A percentile compares a stretch with the other conserved stretches of the same genome.
phyloP scores from a whole-genome alignment of 139 green algal genomes.

The Tetraselmis chui region DNA sequence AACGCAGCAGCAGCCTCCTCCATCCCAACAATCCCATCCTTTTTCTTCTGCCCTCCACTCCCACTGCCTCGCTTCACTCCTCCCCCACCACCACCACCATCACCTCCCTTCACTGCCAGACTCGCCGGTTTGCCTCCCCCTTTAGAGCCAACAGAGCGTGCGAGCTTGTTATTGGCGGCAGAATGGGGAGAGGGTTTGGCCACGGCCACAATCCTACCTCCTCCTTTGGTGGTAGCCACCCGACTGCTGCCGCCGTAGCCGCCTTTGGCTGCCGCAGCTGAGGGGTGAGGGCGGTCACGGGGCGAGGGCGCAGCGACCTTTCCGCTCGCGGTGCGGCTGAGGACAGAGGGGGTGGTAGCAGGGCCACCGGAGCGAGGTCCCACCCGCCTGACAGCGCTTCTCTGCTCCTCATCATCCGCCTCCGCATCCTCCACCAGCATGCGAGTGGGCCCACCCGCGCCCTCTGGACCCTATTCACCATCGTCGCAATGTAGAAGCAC shows the following conservation, averaged over 20 bases:
- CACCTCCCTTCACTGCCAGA: too few relatives aligned
- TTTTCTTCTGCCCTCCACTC: neutral
- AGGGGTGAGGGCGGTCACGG: neutral
- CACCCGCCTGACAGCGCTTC: neutral
- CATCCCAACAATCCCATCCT: slow-evolving; percentile 15
- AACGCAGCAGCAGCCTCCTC: slow-evolving; percentile 69
- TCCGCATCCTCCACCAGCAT: too few relatives aligned
- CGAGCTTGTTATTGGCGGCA: neutral
- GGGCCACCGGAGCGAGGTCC: too few relatives aligned
- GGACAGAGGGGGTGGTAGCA: too few relatives aligned
- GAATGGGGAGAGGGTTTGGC: neutral
- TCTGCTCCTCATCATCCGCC: too few relatives aligned
- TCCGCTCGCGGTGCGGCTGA: neutral
- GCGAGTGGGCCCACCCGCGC: too few relatives aligned
- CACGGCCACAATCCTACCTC: too few relatives aligned
- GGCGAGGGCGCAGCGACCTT: neutral
- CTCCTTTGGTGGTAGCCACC: too few relatives aligned
- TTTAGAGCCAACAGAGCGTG: neutral
- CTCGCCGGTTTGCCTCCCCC: neutral
- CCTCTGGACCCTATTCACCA: too few relatives aligned
- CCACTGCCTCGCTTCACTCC: slow-evolving; percentile 1
- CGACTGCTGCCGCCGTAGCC: neutral
- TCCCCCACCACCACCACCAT: too few relatives aligned
- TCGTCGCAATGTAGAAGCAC: too few relatives aligned
- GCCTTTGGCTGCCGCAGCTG: neutral